Evolutionary conservation across 1,284 basidiomycete genomes (phyloP), one percentile per base, ranked within the genome.

Genomic region (Cryptococcus sp.): DNA sequence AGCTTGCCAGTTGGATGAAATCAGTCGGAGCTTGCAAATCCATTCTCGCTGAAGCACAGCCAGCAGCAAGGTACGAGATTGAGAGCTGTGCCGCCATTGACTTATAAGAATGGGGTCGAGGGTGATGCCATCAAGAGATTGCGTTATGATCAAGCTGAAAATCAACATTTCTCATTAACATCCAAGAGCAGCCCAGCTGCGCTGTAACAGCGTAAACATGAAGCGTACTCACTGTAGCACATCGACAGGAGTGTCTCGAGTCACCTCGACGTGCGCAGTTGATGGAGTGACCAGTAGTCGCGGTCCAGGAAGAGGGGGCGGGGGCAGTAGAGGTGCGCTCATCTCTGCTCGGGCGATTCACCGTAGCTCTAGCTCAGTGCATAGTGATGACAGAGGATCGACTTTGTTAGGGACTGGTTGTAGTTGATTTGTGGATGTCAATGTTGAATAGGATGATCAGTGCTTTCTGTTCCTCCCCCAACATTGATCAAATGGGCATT

Each of bases 1-100:
- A 34, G 37, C 40, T 19, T 52, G 51, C 69, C 69, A 72, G 1
- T 64, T 62, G 1, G 37, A 48, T 10, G 55, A 66, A 16, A 69
- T 61, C n/a, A 48, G 20, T 5, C 69, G 59, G 59, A 63, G 53
- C 22, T 37, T 4, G 16, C 54, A 52, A 19, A 72, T 45, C 58
- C 48, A 48, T 19, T 59, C 48, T 17, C 65, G 58, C n/a, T 59
- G 57, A 0, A 51, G 17, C 4, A 66, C 6, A 8, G 62, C 64
- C 25, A 53, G 29, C 1, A 55, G 50, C 16, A 64, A 49, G 25
- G 54, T 54, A n/a, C 20, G n/a, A 4, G 52, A 44, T 39, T 48
- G 19, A 7, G 48, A 16, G 23, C 34, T 46, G 38, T 43, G 15
- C 7, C 38, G 41, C 52, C 49, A 59, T 8, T 19, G 23, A 5